These are phyloP conservation scores for Pharus latifolius DNA, from an alignment of 176 grass and related monocot species.

Conservation along the genomic window DNA sequence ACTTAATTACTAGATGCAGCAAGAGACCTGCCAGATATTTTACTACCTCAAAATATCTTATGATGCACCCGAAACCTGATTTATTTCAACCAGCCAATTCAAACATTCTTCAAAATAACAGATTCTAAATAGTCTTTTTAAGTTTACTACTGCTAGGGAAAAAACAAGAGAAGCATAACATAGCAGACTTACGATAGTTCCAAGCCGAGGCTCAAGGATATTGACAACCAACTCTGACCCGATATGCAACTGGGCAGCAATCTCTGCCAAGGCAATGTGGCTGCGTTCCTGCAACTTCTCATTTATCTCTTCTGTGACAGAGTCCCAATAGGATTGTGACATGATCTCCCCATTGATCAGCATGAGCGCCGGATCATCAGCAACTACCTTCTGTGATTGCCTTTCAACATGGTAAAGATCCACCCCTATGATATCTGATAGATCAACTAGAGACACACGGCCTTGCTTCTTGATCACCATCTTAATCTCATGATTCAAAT, in stretches of 20 bases:
- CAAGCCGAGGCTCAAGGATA: slow-evolving; percentile 80
- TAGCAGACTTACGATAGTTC: slow-evolving; percentile 47
- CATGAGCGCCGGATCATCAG: slow-evolving; percentile 53
- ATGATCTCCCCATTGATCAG: slow-evolving; percentile 86
- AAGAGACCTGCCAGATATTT: background rate
- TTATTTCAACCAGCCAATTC: background rate
- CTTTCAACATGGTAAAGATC: slow-evolving; percentile 92
- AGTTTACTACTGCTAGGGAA: background rate
- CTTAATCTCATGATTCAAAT: slow-evolving; percentile 86
- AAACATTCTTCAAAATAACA: background rate
- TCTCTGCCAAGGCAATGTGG: slow-evolving; percentile 87
- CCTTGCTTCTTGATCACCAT: slow-evolving; percentile 71
- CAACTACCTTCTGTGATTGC: slow-evolving; percentile 65
- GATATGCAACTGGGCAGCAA: slow-evolving; percentile 79
- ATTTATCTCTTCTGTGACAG: slow-evolving; percentile 83
- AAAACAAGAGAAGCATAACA: background rate
- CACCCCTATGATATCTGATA: slow-evolving; percentile 79
- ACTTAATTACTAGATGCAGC: background rate
- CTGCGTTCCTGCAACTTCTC: slow-evolving; percentile 88
- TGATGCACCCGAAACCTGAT: background rate
- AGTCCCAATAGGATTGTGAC: slow-evolving; percentile 90
- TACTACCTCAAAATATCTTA: background rate
- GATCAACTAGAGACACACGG: slow-evolving; percentile 73
- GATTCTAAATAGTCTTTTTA: background rate
- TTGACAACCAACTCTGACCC: slow-evolving; percentile 74